Percentiles rank a stretch among this genome's conserved stretches.
Evolutionary conservation across 78 protist genomes (phyloP).

Genomic region (Fonticula alba): DNA sequence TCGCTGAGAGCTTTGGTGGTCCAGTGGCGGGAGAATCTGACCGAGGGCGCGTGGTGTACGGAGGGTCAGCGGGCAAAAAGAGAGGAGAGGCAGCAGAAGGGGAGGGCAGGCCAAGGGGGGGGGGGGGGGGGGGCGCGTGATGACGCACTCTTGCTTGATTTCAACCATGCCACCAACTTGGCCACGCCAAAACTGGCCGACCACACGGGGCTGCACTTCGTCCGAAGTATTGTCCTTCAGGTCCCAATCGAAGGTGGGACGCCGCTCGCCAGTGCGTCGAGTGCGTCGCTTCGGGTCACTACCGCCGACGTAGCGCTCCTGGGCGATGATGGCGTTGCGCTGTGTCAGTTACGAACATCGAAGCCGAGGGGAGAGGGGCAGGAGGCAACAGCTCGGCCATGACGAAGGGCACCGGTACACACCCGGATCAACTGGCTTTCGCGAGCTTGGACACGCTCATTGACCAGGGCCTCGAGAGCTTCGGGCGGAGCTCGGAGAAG

Average conservation of each 20-base stretch:
- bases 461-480: too few relatives aligned
- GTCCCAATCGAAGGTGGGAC: conserved; percentile 53
- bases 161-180: conserved; percentile 42
- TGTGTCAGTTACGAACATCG: too few relatives aligned
- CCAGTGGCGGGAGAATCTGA: conserved; percentile 82
- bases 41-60: not conserved
- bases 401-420: too few relatives aligned
- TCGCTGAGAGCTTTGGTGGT: conserved; percentile 51
- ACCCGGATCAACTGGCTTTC: too few relatives aligned
- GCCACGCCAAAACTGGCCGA: conserved; percentile 54
- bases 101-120: too few relatives aligned
- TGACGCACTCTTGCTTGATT: not conserved
- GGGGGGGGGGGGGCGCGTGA: not conserved
- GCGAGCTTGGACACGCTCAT: too few relatives aligned
- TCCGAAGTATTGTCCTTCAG: conserved; percentile 43
- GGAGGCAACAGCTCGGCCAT: too few relatives aligned
- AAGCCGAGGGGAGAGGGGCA: too few relatives aligned
- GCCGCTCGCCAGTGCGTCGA: not conserved
- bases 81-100: too few relatives aligned
- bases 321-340: too few relatives aligned
- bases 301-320: conserved; percentile 7
- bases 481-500: too few relatives aligned
- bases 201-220: conserved; percentile 31
- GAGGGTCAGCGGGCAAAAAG: too few relatives aligned
- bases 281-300: not conserved